phyloP scores from a whole-genome alignment of 75 land plant species.

The Sequoiadendron giganteum region DNA sequence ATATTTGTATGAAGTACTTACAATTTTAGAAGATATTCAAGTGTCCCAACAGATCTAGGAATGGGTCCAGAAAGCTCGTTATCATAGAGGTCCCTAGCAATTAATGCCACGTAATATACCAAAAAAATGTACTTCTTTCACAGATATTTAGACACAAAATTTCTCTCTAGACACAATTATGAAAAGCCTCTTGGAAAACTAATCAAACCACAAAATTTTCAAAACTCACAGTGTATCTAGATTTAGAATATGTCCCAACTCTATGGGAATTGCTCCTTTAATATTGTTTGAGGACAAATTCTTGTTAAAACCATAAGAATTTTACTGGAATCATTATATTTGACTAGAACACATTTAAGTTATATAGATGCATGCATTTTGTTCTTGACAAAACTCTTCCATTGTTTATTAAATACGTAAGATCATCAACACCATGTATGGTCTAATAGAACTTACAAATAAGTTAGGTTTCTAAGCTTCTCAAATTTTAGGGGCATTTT shows the following conservation, averaged over 20 bases:
- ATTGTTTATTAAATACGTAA: not conserved
- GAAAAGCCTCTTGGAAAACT: not conserved
- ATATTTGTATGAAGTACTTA: constrained; percentile 13
- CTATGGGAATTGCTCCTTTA: constrained; percentile 75
- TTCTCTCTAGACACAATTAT: not conserved
- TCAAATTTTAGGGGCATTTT: constrained; percentile 71
- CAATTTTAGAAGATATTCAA: constrained; percentile 89
- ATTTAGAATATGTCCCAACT: constrained; percentile 81
- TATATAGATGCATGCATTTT: not conserved
- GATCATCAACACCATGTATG: not conserved
- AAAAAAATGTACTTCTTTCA: not conserved
- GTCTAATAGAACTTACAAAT: constrained; percentile 61
- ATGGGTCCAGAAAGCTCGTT: constrained; percentile 74
- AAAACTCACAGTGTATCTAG: constrained; percentile 80
- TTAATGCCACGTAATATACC: not conserved
- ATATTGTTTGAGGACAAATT: constrained; percentile 79
- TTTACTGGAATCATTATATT: not conserved
- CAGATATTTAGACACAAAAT: not conserved
- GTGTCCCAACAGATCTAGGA: constrained; percentile 79
- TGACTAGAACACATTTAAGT: not conserved
- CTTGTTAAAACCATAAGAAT: constrained; percentile 25
- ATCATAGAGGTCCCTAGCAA: constrained; percentile 67
- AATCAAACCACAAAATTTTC: not conserved
- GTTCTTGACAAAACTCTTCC: not conserved
- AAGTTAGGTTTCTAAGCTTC: constrained; percentile 82